Conservation (phyloP, 306 rosid genomes). For the Castanea mollissima region DNA sequence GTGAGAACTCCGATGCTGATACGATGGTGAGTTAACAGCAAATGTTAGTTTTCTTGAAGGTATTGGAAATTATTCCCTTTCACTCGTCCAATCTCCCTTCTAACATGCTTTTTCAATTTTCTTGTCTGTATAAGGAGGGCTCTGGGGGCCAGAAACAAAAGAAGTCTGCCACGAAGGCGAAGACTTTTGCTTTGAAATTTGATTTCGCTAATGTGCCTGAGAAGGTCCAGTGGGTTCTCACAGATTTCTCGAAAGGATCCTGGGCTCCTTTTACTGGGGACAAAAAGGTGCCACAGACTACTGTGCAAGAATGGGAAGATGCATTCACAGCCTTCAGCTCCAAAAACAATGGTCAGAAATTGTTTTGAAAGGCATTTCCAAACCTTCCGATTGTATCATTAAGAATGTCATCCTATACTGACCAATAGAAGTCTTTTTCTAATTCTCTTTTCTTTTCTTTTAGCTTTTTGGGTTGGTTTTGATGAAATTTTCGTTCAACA, state of each 20-base stretch:
- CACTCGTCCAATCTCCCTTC: background rate
- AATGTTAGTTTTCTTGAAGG: background rate
- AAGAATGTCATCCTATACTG: constrained; percentile 9
- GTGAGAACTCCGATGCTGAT: constrained; percentile 23
- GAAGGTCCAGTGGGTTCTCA: constrained; percentile 55
- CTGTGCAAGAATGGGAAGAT: constrained; percentile 41
- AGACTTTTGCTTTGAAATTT: constrained; percentile 30
- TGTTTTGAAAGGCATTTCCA: background rate
- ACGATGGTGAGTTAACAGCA: constrained; percentile 30
- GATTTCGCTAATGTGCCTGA: constrained; percentile 44
- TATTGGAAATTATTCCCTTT: background rate
- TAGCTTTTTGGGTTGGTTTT: background rate
- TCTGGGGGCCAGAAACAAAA: constrained; percentile 30
- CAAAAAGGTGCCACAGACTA: constrained; percentile 32
- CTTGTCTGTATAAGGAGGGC: constrained; percentile 21
- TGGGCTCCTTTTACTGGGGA: constrained; percentile 49
- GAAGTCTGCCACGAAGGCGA: constrained; percentile 26
- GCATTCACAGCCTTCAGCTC: constrained; percentile 38
- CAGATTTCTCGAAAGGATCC: constrained; percentile 33
- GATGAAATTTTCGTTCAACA: background rate
- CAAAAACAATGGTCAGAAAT: constrained; percentile 10
- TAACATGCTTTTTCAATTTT: background rate
- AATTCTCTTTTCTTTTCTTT: background rate
- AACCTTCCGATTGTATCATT: background rate
- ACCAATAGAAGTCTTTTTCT: constrained; percentile 13